A percentile compares a stretch with the other conserved stretches of the same genome.
phyloP scores from a whole-genome alignment of 2,329 filamentous ascomycete genomes.

The Coniochaeta ligniaria region DNA sequence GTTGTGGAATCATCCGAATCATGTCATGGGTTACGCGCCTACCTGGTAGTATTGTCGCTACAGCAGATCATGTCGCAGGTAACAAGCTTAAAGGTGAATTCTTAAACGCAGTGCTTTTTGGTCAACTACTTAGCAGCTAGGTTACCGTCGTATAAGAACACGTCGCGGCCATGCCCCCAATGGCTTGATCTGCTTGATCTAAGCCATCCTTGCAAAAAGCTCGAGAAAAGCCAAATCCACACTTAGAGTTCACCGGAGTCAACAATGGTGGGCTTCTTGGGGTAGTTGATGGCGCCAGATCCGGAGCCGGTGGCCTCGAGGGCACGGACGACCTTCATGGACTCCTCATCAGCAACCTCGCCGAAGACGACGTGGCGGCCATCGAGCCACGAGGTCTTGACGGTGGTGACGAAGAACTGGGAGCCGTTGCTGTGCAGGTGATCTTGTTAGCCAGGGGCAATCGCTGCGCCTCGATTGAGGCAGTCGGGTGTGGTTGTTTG shows the following conservation, averaged over 20 bases:
- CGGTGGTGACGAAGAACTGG: conserved; percentile 97
- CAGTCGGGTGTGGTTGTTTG: neutral
- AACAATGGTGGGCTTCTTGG: conserved; percentile 52
- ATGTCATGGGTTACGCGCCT: no score
- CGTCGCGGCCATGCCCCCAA: neutral
- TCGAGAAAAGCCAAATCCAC: neutral
- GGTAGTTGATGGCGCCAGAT: conserved; percentile 48
- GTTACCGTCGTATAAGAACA: neutral
- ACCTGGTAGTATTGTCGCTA: neutral
- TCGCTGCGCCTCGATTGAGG: neutral
- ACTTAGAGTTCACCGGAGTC: conserved; percentile 42
- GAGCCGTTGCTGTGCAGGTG: conserved; percentile 75
- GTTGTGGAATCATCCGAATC: no score
- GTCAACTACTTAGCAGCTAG: neutral
- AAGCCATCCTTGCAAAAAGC: neutral
- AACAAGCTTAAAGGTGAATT: neutral
- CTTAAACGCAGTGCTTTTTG: conserved; percentile 1
- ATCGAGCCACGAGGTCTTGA: conserved; percentile 79
- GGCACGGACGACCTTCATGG: conserved; percentile 48
- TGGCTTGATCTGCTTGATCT: neutral
- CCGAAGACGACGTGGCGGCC: conserved; percentile 82
- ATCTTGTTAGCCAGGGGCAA: conserved; percentile 28
- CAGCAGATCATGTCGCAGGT: neutral
- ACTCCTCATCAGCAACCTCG: conserved; percentile 51
- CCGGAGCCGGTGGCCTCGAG: conserved; percentile 53